Evolutionary conservation across 176 grass and related monocot genomes (phyloP).

Genomic region (Oryza rufipogon): DNA sequence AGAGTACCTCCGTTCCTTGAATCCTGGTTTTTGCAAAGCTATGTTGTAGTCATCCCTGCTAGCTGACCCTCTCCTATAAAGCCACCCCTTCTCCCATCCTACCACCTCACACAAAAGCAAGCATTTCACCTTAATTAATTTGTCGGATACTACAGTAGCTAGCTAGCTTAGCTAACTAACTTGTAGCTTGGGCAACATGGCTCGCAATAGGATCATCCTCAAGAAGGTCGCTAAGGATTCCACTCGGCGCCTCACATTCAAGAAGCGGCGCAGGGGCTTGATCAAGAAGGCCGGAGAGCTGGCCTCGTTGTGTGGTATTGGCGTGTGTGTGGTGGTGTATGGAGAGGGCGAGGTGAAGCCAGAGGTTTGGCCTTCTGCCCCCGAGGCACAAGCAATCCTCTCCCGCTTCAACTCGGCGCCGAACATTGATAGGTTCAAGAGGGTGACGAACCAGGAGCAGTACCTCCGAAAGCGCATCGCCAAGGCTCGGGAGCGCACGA

Average conservation of each 20-base stretch:
- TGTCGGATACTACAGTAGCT: background rate
- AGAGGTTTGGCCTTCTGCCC: conserved; percentile 20
- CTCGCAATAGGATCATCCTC: conserved; percentile 22
- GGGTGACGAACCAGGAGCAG: conserved; percentile 42
- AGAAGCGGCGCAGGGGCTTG: conserved; percentile 23
- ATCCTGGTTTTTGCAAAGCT: background rate
- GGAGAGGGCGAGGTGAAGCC: background rate
- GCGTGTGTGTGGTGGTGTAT: conserved; percentile 26
- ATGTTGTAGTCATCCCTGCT: background rate
- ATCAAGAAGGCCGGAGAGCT: conserved; percentile 40
- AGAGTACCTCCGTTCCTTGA: conserved; percentile 4
- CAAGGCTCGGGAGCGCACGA: conserved; percentile 12
- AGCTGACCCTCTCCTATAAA: background rate
- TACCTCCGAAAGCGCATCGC: conserved; percentile 15
- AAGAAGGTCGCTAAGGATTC: conserved; percentile 26
- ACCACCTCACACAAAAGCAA: background rate
- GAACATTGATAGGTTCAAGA: conserved; percentile 26
- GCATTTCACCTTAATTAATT: background rate
- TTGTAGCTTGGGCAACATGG: background rate
- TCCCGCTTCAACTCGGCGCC: conserved; percentile 22
- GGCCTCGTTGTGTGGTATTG: conserved; percentile 23
- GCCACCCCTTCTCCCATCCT: background rate
- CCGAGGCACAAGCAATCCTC: background rate
- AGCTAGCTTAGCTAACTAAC: background rate
- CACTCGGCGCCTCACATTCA: conserved; percentile 16